Evolutionary conservation across 306 rosid genomes (phyloP).

Genomic region (Sphenostylis stenocarpa): DNA sequence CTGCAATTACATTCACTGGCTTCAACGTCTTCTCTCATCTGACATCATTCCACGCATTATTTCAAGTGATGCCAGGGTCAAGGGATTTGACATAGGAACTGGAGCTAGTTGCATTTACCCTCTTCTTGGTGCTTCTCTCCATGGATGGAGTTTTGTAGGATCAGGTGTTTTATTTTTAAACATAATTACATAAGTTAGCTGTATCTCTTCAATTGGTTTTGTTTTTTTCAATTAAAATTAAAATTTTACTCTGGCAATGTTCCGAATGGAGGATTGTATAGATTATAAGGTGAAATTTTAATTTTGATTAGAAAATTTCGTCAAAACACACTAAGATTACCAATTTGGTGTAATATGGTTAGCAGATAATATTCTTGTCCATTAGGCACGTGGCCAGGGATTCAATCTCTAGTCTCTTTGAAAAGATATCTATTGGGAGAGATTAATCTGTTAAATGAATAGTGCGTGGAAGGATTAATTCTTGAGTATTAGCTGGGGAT

Average conservation of each 20-base stretch:
- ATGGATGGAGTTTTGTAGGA: constrained; percentile 86
- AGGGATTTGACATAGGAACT: constrained; percentile 94
- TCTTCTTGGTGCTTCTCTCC: constrained; percentile 88
- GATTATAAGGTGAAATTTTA: neutral
- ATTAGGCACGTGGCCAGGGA: too few species aligned
- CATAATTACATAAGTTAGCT: neutral
- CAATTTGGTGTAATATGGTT: too few species aligned
- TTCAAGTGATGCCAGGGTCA: constrained; percentile 41
- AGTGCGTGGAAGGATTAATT: too few species aligned
- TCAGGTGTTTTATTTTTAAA: constrained; percentile 49
- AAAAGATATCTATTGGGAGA: too few species aligned
- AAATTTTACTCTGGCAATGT: neutral
- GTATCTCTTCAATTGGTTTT: neutral
- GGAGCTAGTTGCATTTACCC: constrained; percentile 96
- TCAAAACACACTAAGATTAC: too few species aligned
- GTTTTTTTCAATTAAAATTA: neutral
- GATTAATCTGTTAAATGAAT: too few species aligned
- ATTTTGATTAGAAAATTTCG: neutral
- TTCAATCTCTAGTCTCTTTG: too few species aligned
- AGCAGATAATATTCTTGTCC: too few species aligned
- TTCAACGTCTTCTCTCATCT: constrained; percentile 73
- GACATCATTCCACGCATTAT: constrained; percentile 51
- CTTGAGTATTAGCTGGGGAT: too few species aligned
- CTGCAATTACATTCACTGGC: constrained; percentile 90
- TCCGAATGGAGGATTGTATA: neutral